Evolutionary conservation across 106 monocot species (phyloP).

Genomic region (Platanthera guangdongensis): DNA sequence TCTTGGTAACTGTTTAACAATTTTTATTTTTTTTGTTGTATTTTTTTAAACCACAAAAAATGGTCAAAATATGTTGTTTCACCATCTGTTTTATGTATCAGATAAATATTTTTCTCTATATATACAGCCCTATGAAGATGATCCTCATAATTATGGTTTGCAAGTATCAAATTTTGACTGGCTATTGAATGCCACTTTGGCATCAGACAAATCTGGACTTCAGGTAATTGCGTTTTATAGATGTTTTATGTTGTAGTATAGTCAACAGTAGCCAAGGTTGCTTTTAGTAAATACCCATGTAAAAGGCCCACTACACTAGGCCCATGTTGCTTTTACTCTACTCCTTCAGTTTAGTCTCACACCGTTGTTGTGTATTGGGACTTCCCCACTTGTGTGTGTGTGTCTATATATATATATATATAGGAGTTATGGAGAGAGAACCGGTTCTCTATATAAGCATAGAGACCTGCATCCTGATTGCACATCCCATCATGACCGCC

Average conservation of each 20-base stretch:
- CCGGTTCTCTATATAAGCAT: no score
- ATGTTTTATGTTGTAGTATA: not conserved
- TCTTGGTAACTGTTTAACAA: not conserved
- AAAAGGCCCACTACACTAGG: not conserved
- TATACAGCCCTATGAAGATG: slow-evolving; percentile 65
- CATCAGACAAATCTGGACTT: slow-evolving; percentile 62
- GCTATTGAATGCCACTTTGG: slow-evolving; percentile 60
- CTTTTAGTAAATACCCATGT: not conserved
- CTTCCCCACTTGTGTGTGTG: no score
- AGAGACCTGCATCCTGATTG: no score
- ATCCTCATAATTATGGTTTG: slow-evolving; percentile 60
- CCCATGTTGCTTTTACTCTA: not conserved
- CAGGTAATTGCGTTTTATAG: slow-evolving; percentile 36
- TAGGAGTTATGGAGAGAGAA: no score
- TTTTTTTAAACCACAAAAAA: not conserved
- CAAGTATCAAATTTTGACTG: slow-evolving; percentile 56
- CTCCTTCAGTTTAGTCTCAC: not conserved
- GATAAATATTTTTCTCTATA: slow-evolving; percentile 5
- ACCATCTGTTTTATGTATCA: not conserved
- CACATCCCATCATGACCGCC: no score
- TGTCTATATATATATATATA: no score
- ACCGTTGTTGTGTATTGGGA: no score
- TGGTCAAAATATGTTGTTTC: not conserved
- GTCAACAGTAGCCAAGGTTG: no score
- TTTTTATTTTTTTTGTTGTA: not conserved